Percentiles rank a stretch among this genome's conserved stretches.
phyloP scores from a whole-genome alignment of 345 rosid genomes.

The Boechera stricta region DNA sequence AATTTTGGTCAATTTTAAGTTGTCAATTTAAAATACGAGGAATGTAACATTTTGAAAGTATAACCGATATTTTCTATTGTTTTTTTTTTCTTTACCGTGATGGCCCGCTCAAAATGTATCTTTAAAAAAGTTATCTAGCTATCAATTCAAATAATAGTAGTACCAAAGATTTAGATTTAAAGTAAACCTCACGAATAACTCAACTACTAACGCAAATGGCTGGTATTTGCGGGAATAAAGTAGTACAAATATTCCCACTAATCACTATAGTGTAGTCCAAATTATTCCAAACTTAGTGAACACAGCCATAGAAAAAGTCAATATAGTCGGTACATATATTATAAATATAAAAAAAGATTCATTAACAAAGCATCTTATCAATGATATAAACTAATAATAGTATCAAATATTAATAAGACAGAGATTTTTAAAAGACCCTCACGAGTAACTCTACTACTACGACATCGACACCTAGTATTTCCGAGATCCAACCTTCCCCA shows the following conservation, averaged over 20 bases:
- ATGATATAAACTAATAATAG: background rate
- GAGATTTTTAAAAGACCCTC: background rate
- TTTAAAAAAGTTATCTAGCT: background rate
- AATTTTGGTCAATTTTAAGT: background rate
- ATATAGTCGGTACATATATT: background rate
- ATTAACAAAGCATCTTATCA: background rate
- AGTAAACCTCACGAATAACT: background rate
- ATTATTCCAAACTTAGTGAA: constrained; percentile 1
- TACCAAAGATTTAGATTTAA: background rate
- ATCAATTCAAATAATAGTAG: background rate
- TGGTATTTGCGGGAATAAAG: constrained; percentile 3
- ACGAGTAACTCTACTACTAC: background rate
- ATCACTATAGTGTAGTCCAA: background rate
- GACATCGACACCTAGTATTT: background rate
- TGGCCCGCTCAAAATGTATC: background rate
- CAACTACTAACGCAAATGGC: background rate
- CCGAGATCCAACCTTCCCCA: constrained; percentile 6
- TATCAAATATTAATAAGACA: background rate
- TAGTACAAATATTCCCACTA: constrained; percentile 6
- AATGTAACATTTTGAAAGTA: background rate
- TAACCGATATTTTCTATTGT: background rate
- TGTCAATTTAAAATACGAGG: background rate
- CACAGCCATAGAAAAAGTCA: constrained; percentile 21
- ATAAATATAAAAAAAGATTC: background rate
- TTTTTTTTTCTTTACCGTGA: background rate